Conservation (phyloP, 2,329 filamentous ascomycete genomes). For the Paraphoma chrysanthemicola region DNA sequence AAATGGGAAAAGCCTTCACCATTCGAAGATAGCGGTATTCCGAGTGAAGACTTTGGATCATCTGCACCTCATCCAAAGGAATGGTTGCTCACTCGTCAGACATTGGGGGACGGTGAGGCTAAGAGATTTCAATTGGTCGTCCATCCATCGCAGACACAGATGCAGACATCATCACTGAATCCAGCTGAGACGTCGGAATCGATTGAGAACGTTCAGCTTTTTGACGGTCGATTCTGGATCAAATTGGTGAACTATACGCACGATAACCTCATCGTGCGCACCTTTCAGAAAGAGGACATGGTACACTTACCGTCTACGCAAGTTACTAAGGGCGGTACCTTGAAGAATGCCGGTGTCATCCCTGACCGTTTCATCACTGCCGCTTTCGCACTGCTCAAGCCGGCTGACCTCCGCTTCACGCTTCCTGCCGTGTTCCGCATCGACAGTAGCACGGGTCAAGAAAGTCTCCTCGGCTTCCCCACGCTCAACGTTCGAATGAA, state of each 20-base stretch:
- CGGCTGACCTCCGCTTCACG: conserved; percentile 24
- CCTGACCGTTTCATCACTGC: conserved; percentile 17
- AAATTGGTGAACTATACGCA: conserved; percentile 47
- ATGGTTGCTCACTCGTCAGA: conserved; percentile 39
- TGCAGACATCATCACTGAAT: not conserved
- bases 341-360: not conserved
- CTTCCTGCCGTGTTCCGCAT: conserved; percentile 33
- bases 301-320: conserved; percentile 5
- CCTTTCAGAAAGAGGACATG: conserved; percentile 26
- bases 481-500: conserved; percentile 26
- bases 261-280: conserved; percentile 48
- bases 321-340: not conserved
- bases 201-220: conserved; percentile 51
- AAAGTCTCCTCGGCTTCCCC: conserved; percentile 30
- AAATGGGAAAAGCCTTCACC: conserved; percentile 16
- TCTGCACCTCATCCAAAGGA: conserved; percentile 17
- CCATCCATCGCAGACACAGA: conserved; percentile 15
- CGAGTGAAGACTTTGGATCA: conserved; percentile 3
- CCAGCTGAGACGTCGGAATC: not conserved
- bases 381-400: conserved; percentile 24
- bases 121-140: conserved; percentile 5
- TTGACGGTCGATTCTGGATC: conserved; percentile 65
- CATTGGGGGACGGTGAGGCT: conserved; percentile 12
- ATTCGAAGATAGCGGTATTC: conserved; percentile 11
- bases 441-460: conserved; percentile 15